Conservation (phyloP, 208 protist species). For the Crithidia fasciculata region DNA sequence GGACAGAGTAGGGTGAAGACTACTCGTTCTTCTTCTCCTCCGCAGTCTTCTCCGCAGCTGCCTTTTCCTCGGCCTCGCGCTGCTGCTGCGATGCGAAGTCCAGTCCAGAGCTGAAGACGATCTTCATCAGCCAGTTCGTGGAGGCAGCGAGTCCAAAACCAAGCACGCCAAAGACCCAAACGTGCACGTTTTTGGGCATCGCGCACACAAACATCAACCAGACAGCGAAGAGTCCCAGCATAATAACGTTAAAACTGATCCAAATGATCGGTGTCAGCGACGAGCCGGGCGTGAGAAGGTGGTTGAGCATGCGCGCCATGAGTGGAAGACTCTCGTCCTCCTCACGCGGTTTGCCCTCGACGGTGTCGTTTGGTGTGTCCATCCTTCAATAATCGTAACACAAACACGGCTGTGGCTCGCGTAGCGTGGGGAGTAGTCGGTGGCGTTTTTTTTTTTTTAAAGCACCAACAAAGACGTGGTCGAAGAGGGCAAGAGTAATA, state of each 20-base stretch:
- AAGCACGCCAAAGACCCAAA: conserved; percentile 91
- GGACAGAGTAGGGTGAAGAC: neutral
- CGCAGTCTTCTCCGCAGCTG: conserved; percentile 14
- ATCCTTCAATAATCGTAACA: neutral
- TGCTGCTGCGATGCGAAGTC: conserved; percentile 57
- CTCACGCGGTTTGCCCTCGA: conserved; percentile 6
- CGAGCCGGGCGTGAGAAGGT: conserved; percentile 88
- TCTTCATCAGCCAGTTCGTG: conserved; percentile 91
- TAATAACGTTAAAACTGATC: conserved; percentile 86
- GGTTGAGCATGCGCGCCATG: conserved; percentile 76
- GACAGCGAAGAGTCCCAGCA: conserved; percentile 64
- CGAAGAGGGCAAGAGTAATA: too few relatives aligned
- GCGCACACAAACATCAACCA: conserved; percentile 81
- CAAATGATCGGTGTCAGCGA: conserved; percentile 81
- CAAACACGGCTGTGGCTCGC: too few relatives aligned
- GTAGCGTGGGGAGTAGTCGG: neutral
- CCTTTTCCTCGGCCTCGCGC: conserved; percentile 20
- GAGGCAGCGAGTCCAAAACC: conserved; percentile 71
- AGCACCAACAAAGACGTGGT: too few relatives aligned
- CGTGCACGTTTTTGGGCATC: conserved; percentile 81
- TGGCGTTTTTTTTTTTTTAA: neutral
- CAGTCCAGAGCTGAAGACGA: conserved; percentile 69
- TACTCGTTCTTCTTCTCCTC: conserved; percentile 45
- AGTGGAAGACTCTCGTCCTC: conserved; percentile 58
- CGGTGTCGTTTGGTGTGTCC: conserved; percentile 7